phyloP scores from a whole-genome alignment of 257 asterid genomes.

The Forsythia suspensa region DNA sequence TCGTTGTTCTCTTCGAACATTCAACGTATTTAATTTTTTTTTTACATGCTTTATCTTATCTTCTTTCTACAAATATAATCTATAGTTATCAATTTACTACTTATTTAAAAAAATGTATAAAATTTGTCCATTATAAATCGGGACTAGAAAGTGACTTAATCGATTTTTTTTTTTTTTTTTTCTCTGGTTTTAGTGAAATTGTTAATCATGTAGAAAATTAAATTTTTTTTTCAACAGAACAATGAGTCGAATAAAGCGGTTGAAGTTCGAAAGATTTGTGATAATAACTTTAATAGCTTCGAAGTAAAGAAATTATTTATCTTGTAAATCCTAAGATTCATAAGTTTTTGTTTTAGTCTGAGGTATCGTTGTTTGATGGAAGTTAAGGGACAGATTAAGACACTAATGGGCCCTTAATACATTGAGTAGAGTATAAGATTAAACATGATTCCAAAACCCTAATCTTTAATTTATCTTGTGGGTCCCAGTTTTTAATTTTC shows the following conservation, averaged over 20 bases:
- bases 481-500: constrained; percentile 3
- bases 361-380: constrained; percentile 2
- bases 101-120: neutral
- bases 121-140: neutral
- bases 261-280: no score
- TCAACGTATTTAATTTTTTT: no score
- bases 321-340: constrained; percentile 26
- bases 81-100: neutral
- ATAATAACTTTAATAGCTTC: constrained; percentile 1
- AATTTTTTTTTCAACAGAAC: neutral
- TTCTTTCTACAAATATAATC: neutral
- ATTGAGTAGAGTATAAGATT: constrained; percentile 30
- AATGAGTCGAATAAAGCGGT: no score
- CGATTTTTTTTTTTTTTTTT: neutral
- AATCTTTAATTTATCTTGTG: constrained; percentile 16
- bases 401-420: constrained; percentile 9
- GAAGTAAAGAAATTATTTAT: constrained; percentile 22
- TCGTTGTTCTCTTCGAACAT: no score
- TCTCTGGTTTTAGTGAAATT: neutral
- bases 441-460: constrained; percentile 29
- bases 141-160: constrained; percentile 10
- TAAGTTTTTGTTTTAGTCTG: neutral
- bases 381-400: constrained; percentile 23
- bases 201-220: no score
- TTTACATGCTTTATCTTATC: no score